A percentile compares a stretch with the other conserved stretches of the same genome.
phyloP scores from a whole-genome alignment of 2,329 filamentous ascomycete genomes.

The Penicillium sp. region DNA sequence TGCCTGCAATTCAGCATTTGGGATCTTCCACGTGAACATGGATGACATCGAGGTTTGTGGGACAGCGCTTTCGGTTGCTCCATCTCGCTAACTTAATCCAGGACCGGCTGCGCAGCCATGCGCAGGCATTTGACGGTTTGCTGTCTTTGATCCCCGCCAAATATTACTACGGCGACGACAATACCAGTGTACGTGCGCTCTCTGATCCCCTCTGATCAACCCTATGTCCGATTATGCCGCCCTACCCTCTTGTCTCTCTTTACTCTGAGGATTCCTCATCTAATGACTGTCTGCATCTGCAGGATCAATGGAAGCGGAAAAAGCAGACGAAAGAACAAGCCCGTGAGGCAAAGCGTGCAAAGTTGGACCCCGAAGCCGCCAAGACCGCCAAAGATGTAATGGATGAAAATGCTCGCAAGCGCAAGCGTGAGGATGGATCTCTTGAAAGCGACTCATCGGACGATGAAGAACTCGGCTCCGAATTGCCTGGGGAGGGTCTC shows the following conservation, averaged over 20 bases:
- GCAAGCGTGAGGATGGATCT: slow-evolving; percentile 71
- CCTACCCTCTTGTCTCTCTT: slow-evolving; percentile 13
- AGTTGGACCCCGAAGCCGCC: slow-evolving; percentile 86
- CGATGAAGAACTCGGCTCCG: slow-evolving; percentile 52
- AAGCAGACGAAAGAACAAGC: slow-evolving; percentile 94
- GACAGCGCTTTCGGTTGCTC: slow-evolving; percentile 1
- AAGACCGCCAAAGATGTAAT: slow-evolving; percentile 93
- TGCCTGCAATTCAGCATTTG: slow-evolving; percentile 12
- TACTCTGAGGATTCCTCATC: slow-evolving; percentile 16
- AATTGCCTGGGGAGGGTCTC: slow-evolving; percentile 65
- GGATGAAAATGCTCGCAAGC: slow-evolving; percentile 80
- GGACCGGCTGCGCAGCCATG: slow-evolving; percentile 56
- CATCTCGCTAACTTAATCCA: slow-evolving; percentile 33
- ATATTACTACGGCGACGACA: slow-evolving; percentile 86
- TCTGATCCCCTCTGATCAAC: slow-evolving; percentile 8
- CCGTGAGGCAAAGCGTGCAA: slow-evolving; percentile 78
- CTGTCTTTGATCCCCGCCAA: slow-evolving; percentile 87
- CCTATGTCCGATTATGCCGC: slow-evolving; percentile 15
- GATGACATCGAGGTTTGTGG: slow-evolving; percentile 47
- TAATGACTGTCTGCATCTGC: slow-evolving; percentile 25
- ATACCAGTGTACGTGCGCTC: slow-evolving; percentile 64
- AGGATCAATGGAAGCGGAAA: slow-evolving; percentile 94
- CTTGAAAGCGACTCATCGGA: slow-evolving; percentile 53
- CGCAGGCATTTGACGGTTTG: slow-evolving; percentile 82
- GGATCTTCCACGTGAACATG: slow-evolving; percentile 32